Evolutionary conservation across 192 early-diverging fungal genomes (phyloP), one percentile per base, ranked within the genome.

Genomic region (Coemansia sp.): DNA sequence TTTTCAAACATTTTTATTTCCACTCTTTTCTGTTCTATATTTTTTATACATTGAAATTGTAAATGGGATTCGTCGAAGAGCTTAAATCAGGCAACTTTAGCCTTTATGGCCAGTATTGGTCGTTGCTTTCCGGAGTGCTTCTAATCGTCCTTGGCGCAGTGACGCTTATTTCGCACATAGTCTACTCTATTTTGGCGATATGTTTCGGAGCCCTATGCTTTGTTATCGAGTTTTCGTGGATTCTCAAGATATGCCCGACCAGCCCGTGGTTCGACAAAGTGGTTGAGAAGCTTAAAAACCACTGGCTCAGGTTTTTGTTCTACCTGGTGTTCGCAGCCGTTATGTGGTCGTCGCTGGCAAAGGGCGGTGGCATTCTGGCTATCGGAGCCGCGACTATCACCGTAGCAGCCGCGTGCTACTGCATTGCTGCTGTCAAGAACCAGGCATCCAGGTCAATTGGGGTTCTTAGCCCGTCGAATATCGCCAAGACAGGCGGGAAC

Each of bases 271-370:
- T 81, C 22, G 67, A 81, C 62, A 63, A 64, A 29, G 64, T 42
- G 22, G 71, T 81, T 31, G 67, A 63, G 29, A 73, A 66, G 10
- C 59, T 81, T 54, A 75, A 76, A 63, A 81, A 76, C 67, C 79
- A 81, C 62, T 81, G 79, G 79, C 67, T 71, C 60, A 69, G 79
- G 63, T 76, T 76, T 65, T 30, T 68, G n/a, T 67, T 69, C 4
- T 81, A 81, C 28, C 57, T 81, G 33, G 64, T 72, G n/a, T 84
- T 84, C 74, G 73, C 82, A 1, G 61, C 68, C 11, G 68, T 84
- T 31, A 84, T 80, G 76, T 84, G 82, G 82, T 69, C 82, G 42
- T 84, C 82, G 58, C 58, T 84, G 60, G 69, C 82, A 6, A 69
- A 76, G 55, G 63, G 69, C 66, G 72, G 76, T 36, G 71, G 76